phyloP scores from a whole-genome alignment of 257 asterid genomes.

The Anisodus tanguticus region DNA sequence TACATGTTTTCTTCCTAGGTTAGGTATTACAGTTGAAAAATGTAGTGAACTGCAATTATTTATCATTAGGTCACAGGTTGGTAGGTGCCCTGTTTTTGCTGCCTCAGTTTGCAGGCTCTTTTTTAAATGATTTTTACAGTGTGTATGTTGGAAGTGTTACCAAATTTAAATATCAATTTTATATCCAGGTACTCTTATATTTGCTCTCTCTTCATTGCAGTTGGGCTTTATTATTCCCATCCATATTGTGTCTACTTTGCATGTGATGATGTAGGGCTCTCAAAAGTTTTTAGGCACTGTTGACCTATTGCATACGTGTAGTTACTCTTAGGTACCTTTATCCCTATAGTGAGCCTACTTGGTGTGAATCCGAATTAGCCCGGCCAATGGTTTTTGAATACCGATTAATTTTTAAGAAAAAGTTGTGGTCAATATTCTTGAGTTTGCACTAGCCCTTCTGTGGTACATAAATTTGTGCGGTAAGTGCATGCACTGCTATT shows the following conservation, averaged over 20 bases:
- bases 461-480: too few species aligned
- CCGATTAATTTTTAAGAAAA: too few species aligned
- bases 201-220: neutral
- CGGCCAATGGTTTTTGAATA: too few species aligned
- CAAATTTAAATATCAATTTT: neutral
- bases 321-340: neutral
- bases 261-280: neutral
- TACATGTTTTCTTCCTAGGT: conserved; percentile 41
- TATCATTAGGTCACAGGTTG: conserved; percentile 15
- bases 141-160: conserved; percentile 49
- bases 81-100: conserved; percentile 25
- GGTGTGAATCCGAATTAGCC: too few species aligned
- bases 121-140: too few species aligned
- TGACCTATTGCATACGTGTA: neutral
- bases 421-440: too few species aligned
- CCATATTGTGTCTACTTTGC: neutral
- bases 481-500: neutral
- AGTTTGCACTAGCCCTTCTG: too few species aligned
- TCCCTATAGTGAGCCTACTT: too few species aligned
- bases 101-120: conserved; percentile 12
- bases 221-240: neutral
- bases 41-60: conserved; percentile 19
- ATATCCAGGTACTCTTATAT: neutral
- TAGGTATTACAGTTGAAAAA: conserved; percentile 25
- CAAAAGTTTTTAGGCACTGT: neutral